Evolutionary conservation across 2,329 filamentous ascomycete species (phyloP).

Genomic region (Aspergillus udagawae): DNA sequence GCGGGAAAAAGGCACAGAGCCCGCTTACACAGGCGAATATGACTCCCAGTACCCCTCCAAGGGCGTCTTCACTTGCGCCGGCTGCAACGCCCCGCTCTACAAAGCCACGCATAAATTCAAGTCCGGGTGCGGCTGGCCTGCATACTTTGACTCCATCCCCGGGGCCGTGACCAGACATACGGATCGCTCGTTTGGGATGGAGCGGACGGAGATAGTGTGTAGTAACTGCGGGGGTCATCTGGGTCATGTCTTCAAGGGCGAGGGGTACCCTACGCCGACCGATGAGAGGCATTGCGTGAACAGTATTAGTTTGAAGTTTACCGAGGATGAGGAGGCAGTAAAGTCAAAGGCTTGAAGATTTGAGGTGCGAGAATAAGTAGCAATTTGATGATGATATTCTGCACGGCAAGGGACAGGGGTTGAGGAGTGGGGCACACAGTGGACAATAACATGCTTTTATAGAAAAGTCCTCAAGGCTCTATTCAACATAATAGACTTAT

Average conservation of each 20-base stretch:
- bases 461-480: not conserved
- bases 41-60: constrained; percentile 75
- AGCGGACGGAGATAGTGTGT: constrained; percentile 88
- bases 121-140: constrained; percentile 95
- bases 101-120: constrained; percentile 93
- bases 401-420: not conserved
- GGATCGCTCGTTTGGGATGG: constrained; percentile 75
- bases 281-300: constrained; percentile 98
- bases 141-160: constrained; percentile 93
- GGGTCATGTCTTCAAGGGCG: constrained; percentile 88
- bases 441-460: not conserved
- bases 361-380: not conserved
- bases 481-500: not conserved
- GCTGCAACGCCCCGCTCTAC: constrained; percentile 83
- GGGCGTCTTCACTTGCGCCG: constrained; percentile 84
- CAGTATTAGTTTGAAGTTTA: constrained; percentile 83
- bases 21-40: constrained; percentile 73
- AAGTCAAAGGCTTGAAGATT: constrained; percentile 27
- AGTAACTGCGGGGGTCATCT: constrained; percentile 89
- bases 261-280: constrained; percentile 77
- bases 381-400: not conserved
- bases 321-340: constrained; percentile 53
- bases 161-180: constrained; percentile 80
- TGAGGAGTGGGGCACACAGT: not conserved
- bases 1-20: constrained; percentile 86